These are phyloP conservation scores for Penicillium bialowiezense DNA, from an alignment of 495 filamentous ascomycete species.

Conservation along the genomic window DNA sequence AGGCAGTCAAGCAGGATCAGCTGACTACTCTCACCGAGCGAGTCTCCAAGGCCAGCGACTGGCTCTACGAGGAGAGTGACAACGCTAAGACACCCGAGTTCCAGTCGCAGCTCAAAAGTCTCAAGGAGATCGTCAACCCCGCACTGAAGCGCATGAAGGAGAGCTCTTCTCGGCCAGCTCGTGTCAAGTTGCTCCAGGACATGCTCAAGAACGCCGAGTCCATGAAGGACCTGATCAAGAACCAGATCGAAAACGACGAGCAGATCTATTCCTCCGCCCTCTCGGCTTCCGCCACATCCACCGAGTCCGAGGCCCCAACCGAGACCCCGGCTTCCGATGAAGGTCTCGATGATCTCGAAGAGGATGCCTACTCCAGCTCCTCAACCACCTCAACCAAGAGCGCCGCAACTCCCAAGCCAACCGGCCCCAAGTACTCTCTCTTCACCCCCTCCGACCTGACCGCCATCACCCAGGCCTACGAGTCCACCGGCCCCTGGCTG, in stretches of 20 bases:
- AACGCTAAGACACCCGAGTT: conserved; percentile 69
- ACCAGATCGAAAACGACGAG: conserved; percentile 42
- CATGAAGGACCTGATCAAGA: conserved; percentile 43
- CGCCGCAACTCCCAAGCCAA: conserved; percentile 29
- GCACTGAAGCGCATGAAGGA: conserved; percentile 68
- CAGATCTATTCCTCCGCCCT: conserved; percentile 37
- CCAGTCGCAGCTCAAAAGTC: conserved; percentile 65
- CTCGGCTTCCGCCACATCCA: conserved; percentile 20
- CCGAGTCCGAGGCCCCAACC: conserved; percentile 25
- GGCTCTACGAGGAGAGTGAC: conserved; percentile 85
- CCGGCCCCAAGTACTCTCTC: conserved; percentile 38
- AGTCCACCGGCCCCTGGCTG: conserved; percentile 58
- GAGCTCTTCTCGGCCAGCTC: conserved; percentile 59
- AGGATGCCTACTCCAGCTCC: conserved; percentile 39
- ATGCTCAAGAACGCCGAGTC: conserved; percentile 54
- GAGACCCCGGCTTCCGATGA: conserved; percentile 23
- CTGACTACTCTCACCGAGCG: conserved; percentile 60
- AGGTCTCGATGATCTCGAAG: conserved; percentile 37
- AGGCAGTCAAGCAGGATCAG: conserved; percentile 62
- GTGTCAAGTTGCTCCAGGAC: conserved; percentile 60
- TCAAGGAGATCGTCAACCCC: conserved; percentile 68
- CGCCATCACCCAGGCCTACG: conserved; percentile 33
- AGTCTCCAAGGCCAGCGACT: conserved; percentile 69
- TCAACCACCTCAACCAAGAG: conserved; percentile 27
- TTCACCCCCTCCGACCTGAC: conserved; percentile 57